Evolutionary conservation across 305 asterid species (phyloP).

Genomic region (Solanum hybrid): DNA sequence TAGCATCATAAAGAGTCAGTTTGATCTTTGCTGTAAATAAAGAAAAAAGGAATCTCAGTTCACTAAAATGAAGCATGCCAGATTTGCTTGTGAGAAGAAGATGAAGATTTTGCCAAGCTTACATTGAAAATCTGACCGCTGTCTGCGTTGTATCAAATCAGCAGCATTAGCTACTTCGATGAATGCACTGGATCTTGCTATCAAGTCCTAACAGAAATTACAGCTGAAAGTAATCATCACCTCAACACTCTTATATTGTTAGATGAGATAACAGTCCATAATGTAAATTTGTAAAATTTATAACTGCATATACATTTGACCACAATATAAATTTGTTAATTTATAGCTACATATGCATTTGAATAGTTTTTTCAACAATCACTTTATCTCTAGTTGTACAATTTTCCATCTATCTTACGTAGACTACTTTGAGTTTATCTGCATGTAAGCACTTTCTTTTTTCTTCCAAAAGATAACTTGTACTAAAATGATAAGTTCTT

Average conservation of each 20-base stretch:
- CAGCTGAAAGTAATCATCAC: constrained; percentile 32
- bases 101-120: constrained; percentile 14
- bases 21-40: constrained; percentile 53
- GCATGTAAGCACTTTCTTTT: background rate
- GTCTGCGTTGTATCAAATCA: constrained; percentile 77
- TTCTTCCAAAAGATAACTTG: background rate
- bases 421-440: background rate
- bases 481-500: background rate
- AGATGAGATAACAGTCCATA: background rate
- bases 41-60: constrained; percentile 6
- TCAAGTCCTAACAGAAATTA: constrained; percentile 51
- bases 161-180: constrained; percentile 77
- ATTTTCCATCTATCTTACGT: background rate
- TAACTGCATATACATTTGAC: background rate
- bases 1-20: constrained; percentile 31
- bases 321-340: background rate
- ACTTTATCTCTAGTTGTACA: background rate
- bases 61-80: background rate
- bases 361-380: background rate
- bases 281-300: background rate
- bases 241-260: constrained; percentile 10
- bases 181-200: constrained; percentile 60
- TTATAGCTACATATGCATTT: background rate
- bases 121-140: constrained; percentile 88
- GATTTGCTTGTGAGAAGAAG: background rate